phyloP scores from a whole-genome alignment of 495 filamentous ascomycete species.

The Tuber microsphaerosporum region DNA sequence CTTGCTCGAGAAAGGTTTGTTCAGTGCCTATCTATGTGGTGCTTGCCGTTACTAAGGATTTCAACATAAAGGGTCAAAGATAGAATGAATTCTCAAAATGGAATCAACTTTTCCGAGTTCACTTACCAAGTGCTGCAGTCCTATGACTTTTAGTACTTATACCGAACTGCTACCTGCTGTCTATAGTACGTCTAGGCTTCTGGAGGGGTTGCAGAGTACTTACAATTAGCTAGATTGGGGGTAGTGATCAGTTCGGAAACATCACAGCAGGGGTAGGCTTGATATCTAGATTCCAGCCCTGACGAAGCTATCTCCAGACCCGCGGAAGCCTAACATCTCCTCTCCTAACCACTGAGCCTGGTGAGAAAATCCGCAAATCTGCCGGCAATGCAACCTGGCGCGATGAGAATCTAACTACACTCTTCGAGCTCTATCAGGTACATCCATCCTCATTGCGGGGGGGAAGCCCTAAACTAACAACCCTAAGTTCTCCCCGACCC shows the following conservation, averaged over 20 bases:
- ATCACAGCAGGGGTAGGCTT: conserved; percentile 85
- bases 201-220: not conserved
- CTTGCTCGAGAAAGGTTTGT: no score
- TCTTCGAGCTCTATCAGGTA: conserved; percentile 79
- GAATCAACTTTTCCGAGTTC: conserved; percentile 43
- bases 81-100: conserved; percentile 69
- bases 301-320: conserved; percentile 18
- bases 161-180: conserved; percentile 42
- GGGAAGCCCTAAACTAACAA: conserved; percentile 4
- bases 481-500: conserved; percentile 67
- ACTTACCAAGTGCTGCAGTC: no score
- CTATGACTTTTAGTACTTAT: no score
- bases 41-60: not conserved
- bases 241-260: conserved; percentile 93
- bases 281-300: conserved; percentile 44
- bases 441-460: not conserved
- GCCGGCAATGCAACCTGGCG: conserved; percentile 93
- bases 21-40: no score
- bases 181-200: conserved; percentile 26
- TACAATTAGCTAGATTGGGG: conserved; percentile 69
- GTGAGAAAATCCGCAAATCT: conserved; percentile 90
- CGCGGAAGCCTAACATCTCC: conserved; percentile 68
- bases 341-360: conserved; percentile 72
- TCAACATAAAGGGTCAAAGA: conserved; percentile 60
- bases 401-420: conserved; percentile 66